Evolutionary conservation across 805 yeast species (phyloP).

Genomic region (Kluyveromyces siamensis): DNA sequence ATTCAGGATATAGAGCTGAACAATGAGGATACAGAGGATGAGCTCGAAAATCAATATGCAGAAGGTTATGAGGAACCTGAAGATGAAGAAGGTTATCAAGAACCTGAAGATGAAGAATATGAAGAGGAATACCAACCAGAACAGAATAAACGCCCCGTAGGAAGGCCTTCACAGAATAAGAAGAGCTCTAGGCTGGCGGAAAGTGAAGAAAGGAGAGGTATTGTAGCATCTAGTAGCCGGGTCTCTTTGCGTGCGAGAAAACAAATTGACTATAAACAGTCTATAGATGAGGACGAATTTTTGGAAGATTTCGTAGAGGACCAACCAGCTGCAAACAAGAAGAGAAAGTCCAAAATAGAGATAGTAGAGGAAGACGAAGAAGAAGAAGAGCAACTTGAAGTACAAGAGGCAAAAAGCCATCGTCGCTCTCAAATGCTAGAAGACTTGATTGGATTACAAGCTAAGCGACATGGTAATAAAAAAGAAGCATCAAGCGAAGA

Average conservation of each 20-base stretch:
- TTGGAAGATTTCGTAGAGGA: slow-evolving; percentile 4
- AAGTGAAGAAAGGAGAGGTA: background rate
- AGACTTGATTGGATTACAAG: background rate
- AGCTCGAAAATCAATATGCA: background rate
- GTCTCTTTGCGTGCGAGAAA: background rate
- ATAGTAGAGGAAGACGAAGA: slow-evolving; percentile 4
- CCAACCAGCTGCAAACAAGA: slow-evolving; percentile 2
- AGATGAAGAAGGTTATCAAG: slow-evolving; percentile 9
- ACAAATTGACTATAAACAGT: slow-evolving; percentile 1
- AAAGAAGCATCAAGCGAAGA: slow-evolving; percentile 74
- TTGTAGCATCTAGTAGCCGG: background rate
- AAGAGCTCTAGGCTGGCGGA: background rate
- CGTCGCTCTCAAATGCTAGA: slow-evolving; percentile 3
- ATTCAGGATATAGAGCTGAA: slow-evolving; percentile 4
- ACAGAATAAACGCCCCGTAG: slow-evolving; percentile 5
- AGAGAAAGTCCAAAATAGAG: slow-evolving; percentile 1
- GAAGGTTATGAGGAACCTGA: slow-evolving; percentile 4
- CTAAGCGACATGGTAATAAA: slow-evolving; percentile 30
- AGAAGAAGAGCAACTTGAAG: slow-evolving; percentile 4
- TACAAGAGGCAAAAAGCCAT: slow-evolving; percentile 11
- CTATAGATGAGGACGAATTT: slow-evolving; percentile 2
- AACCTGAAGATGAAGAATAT: slow-evolving; percentile 10
- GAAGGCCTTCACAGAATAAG: background rate
- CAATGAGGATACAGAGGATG: slow-evolving; percentile 2
- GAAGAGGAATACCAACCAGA: slow-evolving; percentile 9